phyloP scores from a whole-genome alignment of 2,329 filamentous ascomycete genomes.

The Tolypocladium ovalisporum region DNA sequence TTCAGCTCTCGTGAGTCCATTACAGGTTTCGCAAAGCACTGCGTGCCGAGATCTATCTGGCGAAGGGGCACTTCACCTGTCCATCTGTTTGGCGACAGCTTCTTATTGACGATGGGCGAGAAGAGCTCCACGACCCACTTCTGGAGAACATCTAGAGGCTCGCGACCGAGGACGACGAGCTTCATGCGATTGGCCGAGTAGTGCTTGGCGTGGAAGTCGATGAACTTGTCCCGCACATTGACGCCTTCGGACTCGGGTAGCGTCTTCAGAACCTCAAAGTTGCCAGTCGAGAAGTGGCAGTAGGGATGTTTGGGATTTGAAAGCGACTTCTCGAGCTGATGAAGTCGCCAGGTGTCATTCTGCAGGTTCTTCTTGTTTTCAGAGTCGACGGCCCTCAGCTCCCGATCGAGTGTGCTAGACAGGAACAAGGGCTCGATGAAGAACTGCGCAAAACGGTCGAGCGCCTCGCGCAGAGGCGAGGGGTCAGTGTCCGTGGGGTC shows the following conservation, averaged over 20 bases:
- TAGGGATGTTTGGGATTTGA: constrained; percentile 82
- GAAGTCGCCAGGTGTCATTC: constrained; percentile 76
- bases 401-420: constrained; percentile 72
- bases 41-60: constrained; percentile 43
- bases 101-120: constrained; percentile 69
- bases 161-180: constrained; percentile 73
- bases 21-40: constrained; percentile 82
- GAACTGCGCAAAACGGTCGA: constrained; percentile 90
- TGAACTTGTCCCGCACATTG: constrained; percentile 82
- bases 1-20: constrained; percentile 76
- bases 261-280: constrained; percentile 75
- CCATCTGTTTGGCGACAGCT: constrained; percentile 53
- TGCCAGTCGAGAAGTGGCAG: constrained; percentile 86
- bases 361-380: constrained; percentile 98
- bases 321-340: constrained; percentile 81
- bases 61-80: constrained; percentile 38
- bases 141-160: constrained; percentile 72
- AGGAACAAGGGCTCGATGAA: constrained; percentile 84
- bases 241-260: constrained; percentile 68
- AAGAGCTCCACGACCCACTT: constrained; percentile 79
- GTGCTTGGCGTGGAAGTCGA: constrained; percentile 79
- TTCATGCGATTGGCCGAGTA: constrained; percentile 95
- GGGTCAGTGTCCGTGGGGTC: constrained; percentile 44
- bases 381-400: constrained; percentile 81
- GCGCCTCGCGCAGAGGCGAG: constrained; percentile 61